Conservation (phyloP, 257 asterid species). For the Jacaranda mimosifolia region DNA sequence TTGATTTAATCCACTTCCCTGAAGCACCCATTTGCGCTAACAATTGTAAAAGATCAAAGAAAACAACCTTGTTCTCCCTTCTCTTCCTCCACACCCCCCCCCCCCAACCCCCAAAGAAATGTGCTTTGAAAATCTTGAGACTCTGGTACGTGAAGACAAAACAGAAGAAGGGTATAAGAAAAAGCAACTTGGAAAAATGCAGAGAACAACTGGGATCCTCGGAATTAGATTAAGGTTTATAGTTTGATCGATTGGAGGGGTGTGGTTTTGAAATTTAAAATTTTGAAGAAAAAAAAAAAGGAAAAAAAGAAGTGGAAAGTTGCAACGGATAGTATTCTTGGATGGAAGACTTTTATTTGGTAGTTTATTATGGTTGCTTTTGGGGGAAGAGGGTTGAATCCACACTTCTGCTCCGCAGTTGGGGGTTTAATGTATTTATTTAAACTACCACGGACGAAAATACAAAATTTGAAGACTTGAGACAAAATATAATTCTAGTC, state of each 20-base stretch:
- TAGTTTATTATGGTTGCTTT: too few relatives aligned
- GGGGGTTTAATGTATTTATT: neutral
- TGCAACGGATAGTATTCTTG: conserved; percentile 69
- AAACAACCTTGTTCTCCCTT: neutral
- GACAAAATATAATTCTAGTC: neutral
- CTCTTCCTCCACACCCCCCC: conserved; percentile 8
- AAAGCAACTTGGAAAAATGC: neutral
- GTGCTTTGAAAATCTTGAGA: conserved; percentile 24
- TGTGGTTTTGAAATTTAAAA: conserved; percentile 60
- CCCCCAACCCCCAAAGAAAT: too few relatives aligned
- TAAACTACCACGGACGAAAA: too few relatives aligned
- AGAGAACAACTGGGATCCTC: conserved; percentile 27
- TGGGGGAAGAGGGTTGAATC: conserved; percentile 15
- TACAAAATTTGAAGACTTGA: neutral
- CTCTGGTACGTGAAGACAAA: conserved; percentile 40
- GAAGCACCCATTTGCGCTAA: conserved; percentile 74
- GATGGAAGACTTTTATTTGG: conserved; percentile 21
- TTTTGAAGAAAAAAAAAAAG: conserved; percentile 52
- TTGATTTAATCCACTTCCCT: conserved; percentile 85
- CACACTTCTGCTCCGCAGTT: neutral
- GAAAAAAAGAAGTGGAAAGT: conserved; percentile 30
- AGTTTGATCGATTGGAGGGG: conserved; percentile 47
- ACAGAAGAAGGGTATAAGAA: conserved; percentile 30
- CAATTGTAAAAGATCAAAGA: neutral
- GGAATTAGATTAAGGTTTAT: conserved; percentile 27